Base-by-base conservation (phyloP, 179 eudicot genomes). In the Pouteria campechiana region DNA sequence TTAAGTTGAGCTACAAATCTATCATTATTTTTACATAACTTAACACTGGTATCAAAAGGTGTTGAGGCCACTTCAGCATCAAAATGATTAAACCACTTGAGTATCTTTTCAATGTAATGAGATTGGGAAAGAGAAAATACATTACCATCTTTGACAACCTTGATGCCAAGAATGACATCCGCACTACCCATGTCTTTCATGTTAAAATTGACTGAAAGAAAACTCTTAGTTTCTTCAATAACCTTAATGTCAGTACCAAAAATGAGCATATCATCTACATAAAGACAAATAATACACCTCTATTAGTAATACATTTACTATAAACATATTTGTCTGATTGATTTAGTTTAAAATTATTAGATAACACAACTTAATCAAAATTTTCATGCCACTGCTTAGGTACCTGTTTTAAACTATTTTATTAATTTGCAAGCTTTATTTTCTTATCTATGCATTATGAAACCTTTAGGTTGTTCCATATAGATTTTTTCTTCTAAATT, bases 241-340 rank as follows among this genome's bases (percentile, higher is more conserved):
- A 10, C 41, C 3, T 3, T 17, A 19, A 37, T 37, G 15, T 37
- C 18, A 4, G 41, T 37, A 7, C 41, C 5, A 37, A 37, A 2
- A 33, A 33, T 33, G n/a, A 33, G 37, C 37, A 33, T n/a, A 17
- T 33, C 37, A 33, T 37, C 21, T 15, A 37, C 21, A 37, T 37
- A 37, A 14, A 37, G 21, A 17, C 41, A 37, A 37, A 37, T 17
- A 37, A 37, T 5, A 14, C 41, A 37, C 41, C 19, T 4, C 5
- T 32, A 17, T 37, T 17, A 8, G 16, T 37, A 15, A 13, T 37
- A 6, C 7, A 37, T 16, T 37, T 37, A 37, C 21, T 15, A 37
- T 37, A 37, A 37, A 37, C 18, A n/a, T 22, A 37, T 20, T 35
- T 35, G 9, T 35, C 35, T 5, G 40, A 17, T 14, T 14, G 14